Evolutionary conservation across 1,284 basidiomycete genomes (phyloP), one percentile per base, ranked within the genome.

Genomic region (Pholiota adiposa): DNA sequence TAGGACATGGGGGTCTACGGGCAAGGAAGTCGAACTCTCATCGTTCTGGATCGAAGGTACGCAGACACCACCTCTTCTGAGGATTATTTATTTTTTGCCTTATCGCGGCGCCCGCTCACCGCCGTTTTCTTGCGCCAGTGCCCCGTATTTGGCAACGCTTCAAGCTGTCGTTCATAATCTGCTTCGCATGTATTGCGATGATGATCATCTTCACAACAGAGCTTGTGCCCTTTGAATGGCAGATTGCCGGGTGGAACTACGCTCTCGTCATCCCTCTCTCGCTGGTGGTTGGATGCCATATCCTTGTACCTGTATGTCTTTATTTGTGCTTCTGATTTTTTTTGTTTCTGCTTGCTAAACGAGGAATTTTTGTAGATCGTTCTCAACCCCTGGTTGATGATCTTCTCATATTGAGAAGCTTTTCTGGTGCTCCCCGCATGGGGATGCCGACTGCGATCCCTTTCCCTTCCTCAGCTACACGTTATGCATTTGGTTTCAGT

Each of bases 1-100:
- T 33, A 80, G 78, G 77, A 79, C 83, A 23, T 94, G 91, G 91
- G 85, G 84, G 19, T 88, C 89, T 51, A 91, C 89, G 1, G 88
- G 83, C 68, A 93, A 93, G 66, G 90, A 92, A 75, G 92, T 93
- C 61, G 89, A 93, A 70, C 82, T 86, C 49, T 92, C 89, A 3
- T 93, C 93, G 67, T 94, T 94, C 80, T 94, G 92, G 85, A 84
- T 90, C 62, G 93, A 95, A 76, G 86, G 76, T 75, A 54, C 51
- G 67, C 61, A 31, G 4, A 31, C 11, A 31, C 29, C 29, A 31
- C 29, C 4, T 14, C 5, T 23, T 5, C 19, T 9, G 4, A 7
- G 23, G 29, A 19, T 14, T 19, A 12, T 33, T 34, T 12, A 48
- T 18, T 5, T 31, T 29, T 7, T 29, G 4, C 23, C 12, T 23